Evolutionary conservation across 257 asterid species (phyloP), one percentile per base, ranked within the genome.

Genomic region (Forsythia suspensa): DNA sequence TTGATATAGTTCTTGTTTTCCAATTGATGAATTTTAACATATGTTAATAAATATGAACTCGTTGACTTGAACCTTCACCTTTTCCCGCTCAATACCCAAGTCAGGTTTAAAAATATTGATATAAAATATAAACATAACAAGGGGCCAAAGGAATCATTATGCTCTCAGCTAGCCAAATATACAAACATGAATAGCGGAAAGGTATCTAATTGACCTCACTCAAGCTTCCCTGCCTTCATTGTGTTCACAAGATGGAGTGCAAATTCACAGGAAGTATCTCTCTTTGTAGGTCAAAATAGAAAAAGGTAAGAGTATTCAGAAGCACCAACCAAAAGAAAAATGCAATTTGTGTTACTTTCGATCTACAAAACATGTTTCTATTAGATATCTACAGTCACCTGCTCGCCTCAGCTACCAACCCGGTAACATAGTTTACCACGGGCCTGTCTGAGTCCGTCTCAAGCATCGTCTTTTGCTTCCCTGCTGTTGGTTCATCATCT

Each of bases 401-500:
- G 16, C 40, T 40, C 12, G 59, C 66, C 69, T 61, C 42, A 20
- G 57, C 74, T 77, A 20, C 66, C 18, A 61, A 79, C 34, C 21
- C 52, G 10, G 55, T 68, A 48, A 12, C 70, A 18, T 1, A 29
- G 1, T 29, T 29, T 29, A 29, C 34, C 34, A 29, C 34, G 34
- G 34, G 34, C 34, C 34, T 1, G 51, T 43, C 11, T 87, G 95
- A 42, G 97, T 96, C 81, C 99, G 91, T 79, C 98, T 94, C 86
- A 94, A 84, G 83, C 96, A 83, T 74, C 86, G 91, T 63, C 87
- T 88, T 90, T 94, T 96, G 3, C 24, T 68, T 70, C 91, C 93
- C 4, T 51, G 82, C 71, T 85, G 91, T 65, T 82, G 82, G 48
- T 87, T 87, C 91, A 84, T 83, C 96, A 85, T 85, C 91, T 94